Evolutionary conservation across 2,329 filamentous ascomycete species (phyloP).

Genomic region (Phoma sp.): DNA sequence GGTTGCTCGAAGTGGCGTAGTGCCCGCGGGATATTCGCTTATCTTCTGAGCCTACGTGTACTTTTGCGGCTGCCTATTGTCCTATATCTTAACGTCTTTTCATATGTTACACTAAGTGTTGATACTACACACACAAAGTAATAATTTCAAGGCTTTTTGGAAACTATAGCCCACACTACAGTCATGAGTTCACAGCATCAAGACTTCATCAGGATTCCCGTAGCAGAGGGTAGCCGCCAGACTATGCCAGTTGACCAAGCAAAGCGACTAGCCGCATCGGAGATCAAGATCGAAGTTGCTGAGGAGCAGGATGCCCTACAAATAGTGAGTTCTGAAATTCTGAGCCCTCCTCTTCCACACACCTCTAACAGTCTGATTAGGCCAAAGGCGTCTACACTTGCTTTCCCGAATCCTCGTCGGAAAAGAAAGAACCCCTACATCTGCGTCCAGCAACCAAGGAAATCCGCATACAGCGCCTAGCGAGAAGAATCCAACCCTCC

Average conservation of each 20-base stretch:
- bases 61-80: not conserved
- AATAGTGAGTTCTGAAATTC: constrained; percentile 20
- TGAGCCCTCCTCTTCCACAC: not conserved
- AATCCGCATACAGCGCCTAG: constrained; percentile 27
- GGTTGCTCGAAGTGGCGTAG: constrained; percentile 6
- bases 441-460: constrained; percentile 20
- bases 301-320: constrained; percentile 20
- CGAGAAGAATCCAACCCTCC: constrained; percentile 28
- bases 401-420: constrained; percentile 31
- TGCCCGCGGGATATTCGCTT: not conserved
- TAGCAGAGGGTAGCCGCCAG: constrained; percentile 11
- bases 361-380: constrained; percentile 18
- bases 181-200: constrained; percentile 24
- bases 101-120: too few species aligned
- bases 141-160: too few species aligned
- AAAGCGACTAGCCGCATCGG: constrained; percentile 24
- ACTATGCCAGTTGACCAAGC: constrained; percentile 30
- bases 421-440: constrained; percentile 28
- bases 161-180: not conserved
- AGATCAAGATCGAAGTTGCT: constrained; percentile 28
- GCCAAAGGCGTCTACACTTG: constrained; percentile 36
- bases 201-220: constrained; percentile 25
- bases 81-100: not conserved
- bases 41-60: not conserved
- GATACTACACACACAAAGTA: too few species aligned